Evolutionary conservation across 225 moss, liverwort and hornwort species (phyloP), one percentile per base, ranked within the genome.

Genomic region (Lunularia cruciata): DNA sequence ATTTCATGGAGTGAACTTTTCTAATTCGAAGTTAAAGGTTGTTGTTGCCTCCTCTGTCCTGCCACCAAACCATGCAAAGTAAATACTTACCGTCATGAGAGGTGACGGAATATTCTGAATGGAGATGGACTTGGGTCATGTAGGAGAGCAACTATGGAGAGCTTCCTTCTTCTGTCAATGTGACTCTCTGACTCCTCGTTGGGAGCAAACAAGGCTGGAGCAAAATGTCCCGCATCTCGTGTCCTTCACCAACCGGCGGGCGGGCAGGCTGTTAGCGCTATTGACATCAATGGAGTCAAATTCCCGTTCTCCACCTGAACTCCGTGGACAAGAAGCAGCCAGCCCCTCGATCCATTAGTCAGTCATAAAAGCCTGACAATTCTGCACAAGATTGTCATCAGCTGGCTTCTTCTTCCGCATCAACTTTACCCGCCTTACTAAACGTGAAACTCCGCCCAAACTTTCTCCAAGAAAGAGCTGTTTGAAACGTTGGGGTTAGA

Each of bases 391-490:
- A 38, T 13, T 61, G 3, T 30, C 15, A 38, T 40, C 46, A 39
- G 39, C 56, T 67, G 27, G 54, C 9, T n/a, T 71, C 77, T 25
- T 79, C 81, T 2, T 78, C 70, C 8, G 48, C 60, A 22, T 83
- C 73, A 7, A 82, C 75, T 73, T 79, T 82, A 25, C 84, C 88
- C 13, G 77, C 83, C 69, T 70, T 86, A 13, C 88, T 83, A 0
- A 89, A 66, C 48, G 84, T 84, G 32, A 86, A 74, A 51, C 80
- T 76, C 57, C 80, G 82, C 25, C 89, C 87, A 3, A 89, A 73
- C 77, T 81, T 87, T 6, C 89, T 78, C 89, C 89, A 89, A 3
- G 87, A 81, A 9, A 81, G 68, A 0, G 64, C 31, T 9, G 80
- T 58, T 30, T 87, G 83, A 5, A 32, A 76, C n/a, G 45, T 42